phyloP scores from a whole-genome alignment of 352 stramenopile species.

The Salisapilia sapeloensis region DNA sequence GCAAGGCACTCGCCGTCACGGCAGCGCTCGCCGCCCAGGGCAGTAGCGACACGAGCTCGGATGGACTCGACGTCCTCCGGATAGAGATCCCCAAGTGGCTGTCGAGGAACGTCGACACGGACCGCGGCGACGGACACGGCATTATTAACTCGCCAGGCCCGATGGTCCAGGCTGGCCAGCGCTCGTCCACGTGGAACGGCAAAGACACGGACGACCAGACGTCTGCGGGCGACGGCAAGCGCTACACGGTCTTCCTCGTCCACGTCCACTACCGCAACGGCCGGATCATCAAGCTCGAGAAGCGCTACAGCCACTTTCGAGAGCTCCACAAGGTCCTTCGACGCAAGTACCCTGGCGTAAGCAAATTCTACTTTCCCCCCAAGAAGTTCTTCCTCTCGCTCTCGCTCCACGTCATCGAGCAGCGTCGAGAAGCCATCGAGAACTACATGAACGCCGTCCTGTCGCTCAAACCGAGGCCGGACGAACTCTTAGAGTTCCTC shows the following conservation, averaged over 20 bases:
- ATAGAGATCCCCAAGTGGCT: slow-evolving; percentile 63
- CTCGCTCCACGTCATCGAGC: slow-evolving; percentile 77
- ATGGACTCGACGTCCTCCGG: slow-evolving; percentile 45
- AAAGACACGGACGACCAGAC: slow-evolving; percentile 17
- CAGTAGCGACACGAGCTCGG: too few species aligned
- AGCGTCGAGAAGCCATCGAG: slow-evolving; percentile 64
- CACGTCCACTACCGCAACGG: slow-evolving; percentile 62
- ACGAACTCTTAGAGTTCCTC: slow-evolving; percentile 57
- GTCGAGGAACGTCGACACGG: slow-evolving; percentile 22
- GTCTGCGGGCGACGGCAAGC: slow-evolving; percentile 18
- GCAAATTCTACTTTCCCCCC: slow-evolving; percentile 69
- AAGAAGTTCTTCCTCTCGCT: slow-evolving; percentile 80
- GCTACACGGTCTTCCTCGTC: slow-evolving; percentile 65
- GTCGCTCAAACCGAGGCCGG: slow-evolving; percentile 38
- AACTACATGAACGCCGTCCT: slow-evolving; percentile 72
- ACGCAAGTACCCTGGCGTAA: slow-evolving; percentile 60
- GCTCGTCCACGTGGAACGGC: slow-evolving; percentile 33
- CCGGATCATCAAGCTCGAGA: slow-evolving; percentile 36
- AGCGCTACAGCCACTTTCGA: slow-evolving; percentile 72
- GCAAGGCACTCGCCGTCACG: too few species aligned
- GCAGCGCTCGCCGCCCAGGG: too few species aligned
- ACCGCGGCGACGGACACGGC: slow-evolving; percentile 6
- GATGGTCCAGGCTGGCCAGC: slow-evolving; percentile 7
- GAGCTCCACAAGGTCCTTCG: slow-evolving; percentile 68
- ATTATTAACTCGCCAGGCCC: slow-evolving; percentile 13